These are phyloP conservation scores for Carallia brachiata DNA, from an alignment of 345 rosid species.

Conservation along the genomic window DNA sequence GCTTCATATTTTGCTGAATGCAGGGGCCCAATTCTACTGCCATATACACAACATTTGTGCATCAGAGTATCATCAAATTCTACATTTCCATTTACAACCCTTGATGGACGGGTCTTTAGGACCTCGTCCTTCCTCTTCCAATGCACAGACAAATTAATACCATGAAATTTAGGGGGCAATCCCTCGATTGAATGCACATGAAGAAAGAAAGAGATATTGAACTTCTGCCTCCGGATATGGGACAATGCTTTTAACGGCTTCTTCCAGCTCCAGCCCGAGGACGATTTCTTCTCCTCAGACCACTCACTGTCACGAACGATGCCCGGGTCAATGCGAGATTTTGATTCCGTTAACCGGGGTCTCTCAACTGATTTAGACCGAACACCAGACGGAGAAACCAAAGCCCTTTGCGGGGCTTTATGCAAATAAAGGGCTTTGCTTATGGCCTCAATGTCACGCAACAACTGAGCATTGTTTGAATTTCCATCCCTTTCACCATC, in stretches of 20 bases:
- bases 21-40: constrained; percentile 54
- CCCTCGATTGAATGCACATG: constrained; percentile 82
- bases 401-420: constrained; percentile 36
- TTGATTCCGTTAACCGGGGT: constrained; percentile 28
- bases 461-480: constrained; percentile 45
- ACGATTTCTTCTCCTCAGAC: constrained; percentile 46
- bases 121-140: constrained; percentile 74
- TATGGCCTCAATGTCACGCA: constrained; percentile 77
- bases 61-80: constrained; percentile 71
- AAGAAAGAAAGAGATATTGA: constrained; percentile 61
- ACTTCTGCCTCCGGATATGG: constrained; percentile 52
- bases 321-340: constrained; percentile 24
- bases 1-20: constrained; percentile 57
- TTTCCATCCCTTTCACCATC: constrained; percentile 25
- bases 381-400: constrained; percentile 36
- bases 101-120: constrained; percentile 42
- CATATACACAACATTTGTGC: constrained; percentile 55
- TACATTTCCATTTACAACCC: constrained; percentile 47
- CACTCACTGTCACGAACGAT: constrained; percentile 15
- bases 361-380: constrained; percentile 48
- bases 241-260: constrained; percentile 73
- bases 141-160: constrained; percentile 47
- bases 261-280: constrained; percentile 70
- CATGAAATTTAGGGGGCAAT: constrained; percentile 49
- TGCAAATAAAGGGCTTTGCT: constrained; percentile 65